phyloP scores from a whole-genome alignment of 2,329 filamentous ascomycete species.

The Cadophora gregata region DNA sequence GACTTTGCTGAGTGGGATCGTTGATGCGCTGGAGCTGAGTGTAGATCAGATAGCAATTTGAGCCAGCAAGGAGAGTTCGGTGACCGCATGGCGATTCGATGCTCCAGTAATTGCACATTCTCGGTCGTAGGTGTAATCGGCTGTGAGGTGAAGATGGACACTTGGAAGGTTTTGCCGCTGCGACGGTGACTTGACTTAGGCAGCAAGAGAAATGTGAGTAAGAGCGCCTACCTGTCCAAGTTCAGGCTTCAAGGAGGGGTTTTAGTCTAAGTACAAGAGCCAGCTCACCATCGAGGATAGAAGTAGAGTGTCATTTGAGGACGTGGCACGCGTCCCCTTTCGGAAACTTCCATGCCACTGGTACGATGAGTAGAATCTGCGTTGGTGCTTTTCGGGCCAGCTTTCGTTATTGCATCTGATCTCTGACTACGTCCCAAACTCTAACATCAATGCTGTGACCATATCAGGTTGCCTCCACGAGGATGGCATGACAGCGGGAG shows the following conservation, averaged over 20 bases:
- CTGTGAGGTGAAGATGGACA: neutral
- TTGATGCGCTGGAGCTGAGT: constrained; percentile 44
- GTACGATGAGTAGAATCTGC: constrained; percentile 20
- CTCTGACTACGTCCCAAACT: constrained; percentile 19
- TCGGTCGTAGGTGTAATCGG: neutral
- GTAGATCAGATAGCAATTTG: constrained; percentile 42
- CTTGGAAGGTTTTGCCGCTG: neutral
- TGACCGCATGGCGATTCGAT: constrained; percentile 42
- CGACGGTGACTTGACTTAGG: neutral
- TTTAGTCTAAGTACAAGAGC: constrained; percentile 1
- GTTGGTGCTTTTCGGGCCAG: constrained; percentile 17
- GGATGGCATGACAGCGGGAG: neutral
- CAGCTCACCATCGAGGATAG: neutral
- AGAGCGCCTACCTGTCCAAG: neutral
- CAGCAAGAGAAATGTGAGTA: neutral
- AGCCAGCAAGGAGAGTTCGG: constrained; percentile 37
- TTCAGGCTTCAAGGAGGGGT: neutral
- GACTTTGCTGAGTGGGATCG: constrained; percentile 34
- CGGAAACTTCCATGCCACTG: constrained; percentile 3
- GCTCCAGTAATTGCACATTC: constrained; percentile 43
- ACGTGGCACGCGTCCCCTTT: constrained; percentile 10
- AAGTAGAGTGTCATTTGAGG: constrained; percentile 6
- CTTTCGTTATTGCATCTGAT: constrained; percentile 16
- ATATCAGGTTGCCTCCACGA: neutral
- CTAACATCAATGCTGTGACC: neutral